Evolutionary conservation across 2,329 filamentous ascomycete species (phyloP), one percentile per base, ranked within the genome.

Genomic region (Periconia macrospinosa): DNA sequence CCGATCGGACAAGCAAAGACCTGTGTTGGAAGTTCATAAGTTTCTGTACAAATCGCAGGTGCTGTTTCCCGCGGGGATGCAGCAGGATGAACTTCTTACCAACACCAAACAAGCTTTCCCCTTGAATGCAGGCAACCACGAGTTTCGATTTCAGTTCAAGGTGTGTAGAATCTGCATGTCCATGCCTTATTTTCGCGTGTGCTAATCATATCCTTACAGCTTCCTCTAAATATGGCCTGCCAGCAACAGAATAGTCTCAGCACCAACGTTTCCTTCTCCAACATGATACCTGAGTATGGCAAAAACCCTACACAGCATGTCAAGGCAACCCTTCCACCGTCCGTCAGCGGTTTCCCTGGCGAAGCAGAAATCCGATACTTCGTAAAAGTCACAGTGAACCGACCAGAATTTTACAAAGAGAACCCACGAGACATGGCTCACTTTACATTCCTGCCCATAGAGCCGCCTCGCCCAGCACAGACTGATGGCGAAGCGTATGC

Each of bases 291-390:
- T 47, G 77, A 80, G 42, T 67, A 81, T 30, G 76, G 78, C 18
- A 75, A 72, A 58, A 72, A 76, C 5, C 74, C 79, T 2, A 73
- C 75, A 42, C 78, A 76, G 45, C 94, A 99, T 76, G 85, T 94
- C 58, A 94, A 89, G 68, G 86, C 86, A 62, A 96, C 92, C 0
- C 80, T 99, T 11, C 94, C 94, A 6, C 94, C 94, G 0, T 95
- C 92, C 5, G 78, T 97, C 50, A 90, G 84, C n/a, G 91, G 91
- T 2, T 92, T 94, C 61, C 90, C 91, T 0, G 88, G 88, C 30
- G 86, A 92, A 72, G 93, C 92, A 19, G 92, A 96, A 74, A 92
- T 97, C 55, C 84, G 87, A 62, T 99, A 99, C 75, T 99, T 90
- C 70, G 83, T 97, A 69, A 99, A 99, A 73, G 91, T 89, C n/a